Conservation (phyloP, 2,329 filamentous ascomycete genomes). For the Monosporascus sp. region DNA sequence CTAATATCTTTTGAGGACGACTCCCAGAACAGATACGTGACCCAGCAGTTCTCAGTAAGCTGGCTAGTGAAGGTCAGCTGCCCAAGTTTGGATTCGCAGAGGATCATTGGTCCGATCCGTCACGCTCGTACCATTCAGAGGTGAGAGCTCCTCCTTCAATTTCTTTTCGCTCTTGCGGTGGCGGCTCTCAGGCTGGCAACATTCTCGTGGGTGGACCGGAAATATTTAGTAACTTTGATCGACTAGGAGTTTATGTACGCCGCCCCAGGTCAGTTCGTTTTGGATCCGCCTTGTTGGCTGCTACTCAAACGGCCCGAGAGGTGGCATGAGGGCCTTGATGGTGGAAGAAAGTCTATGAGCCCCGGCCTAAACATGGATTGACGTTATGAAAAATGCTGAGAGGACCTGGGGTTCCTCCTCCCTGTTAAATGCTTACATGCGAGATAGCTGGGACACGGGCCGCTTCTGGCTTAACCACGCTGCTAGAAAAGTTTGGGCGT, state of each 20-base stretch:
- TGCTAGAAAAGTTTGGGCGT: slow-evolving; percentile 31
- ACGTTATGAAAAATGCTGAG: slow-evolving; percentile 26
- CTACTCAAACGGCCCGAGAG: slow-evolving; percentile 26
- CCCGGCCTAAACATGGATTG: slow-evolving; percentile 28
- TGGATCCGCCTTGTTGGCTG: slow-evolving; percentile 35
- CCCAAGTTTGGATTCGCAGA: too few relatives aligned
- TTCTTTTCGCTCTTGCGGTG: background rate
- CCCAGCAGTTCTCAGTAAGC: too few relatives aligned
- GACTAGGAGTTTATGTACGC: slow-evolving; percentile 37
- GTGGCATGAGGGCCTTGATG: slow-evolving; percentile 24
- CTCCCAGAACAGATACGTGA: too few relatives aligned
- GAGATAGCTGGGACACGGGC: slow-evolving; percentile 29
- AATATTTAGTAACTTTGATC: slow-evolving; percentile 27
- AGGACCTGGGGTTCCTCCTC: slow-evolving; percentile 6
- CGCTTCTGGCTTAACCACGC: slow-evolving; percentile 30
- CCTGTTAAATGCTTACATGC: slow-evolving; percentile 29
- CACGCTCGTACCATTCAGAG: too few relatives aligned
- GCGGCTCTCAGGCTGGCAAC: background rate
- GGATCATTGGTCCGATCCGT: too few relatives aligned
- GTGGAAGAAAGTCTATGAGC: slow-evolving; percentile 28
- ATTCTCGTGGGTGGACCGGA: background rate
- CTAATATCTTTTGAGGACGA: too few relatives aligned
- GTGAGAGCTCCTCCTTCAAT: background rate
- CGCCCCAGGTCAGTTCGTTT: slow-evolving; percentile 27
- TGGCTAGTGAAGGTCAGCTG: too few relatives aligned